These are phyloP conservation scores for Populus deltoides DNA, from an alignment of 345 rosid genomes.

Conservation along the genomic window DNA sequence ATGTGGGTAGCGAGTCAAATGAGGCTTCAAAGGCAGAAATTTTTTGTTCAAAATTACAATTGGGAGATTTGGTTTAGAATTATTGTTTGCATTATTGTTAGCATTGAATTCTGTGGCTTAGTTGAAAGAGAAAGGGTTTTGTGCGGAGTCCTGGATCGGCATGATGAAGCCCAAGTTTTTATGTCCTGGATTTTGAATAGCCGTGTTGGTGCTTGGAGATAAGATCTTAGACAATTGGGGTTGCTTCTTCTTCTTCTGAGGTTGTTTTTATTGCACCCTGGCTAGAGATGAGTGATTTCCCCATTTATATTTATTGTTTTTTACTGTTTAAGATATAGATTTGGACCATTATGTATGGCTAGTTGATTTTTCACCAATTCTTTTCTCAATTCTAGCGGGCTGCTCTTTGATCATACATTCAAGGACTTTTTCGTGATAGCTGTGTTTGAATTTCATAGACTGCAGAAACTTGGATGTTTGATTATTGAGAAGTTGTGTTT, in stretches of 20 bases:
- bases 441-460: background rate
- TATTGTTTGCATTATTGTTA: background rate
- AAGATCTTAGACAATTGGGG: background rate
- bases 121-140: background rate
- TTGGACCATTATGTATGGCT: background rate
- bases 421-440: background rate
- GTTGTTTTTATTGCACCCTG: background rate
- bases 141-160: background rate
- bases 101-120: background rate
- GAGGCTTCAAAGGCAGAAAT: background rate
- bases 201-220: background rate
- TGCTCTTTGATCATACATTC: background rate
- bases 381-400: background rate
- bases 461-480: background rate
- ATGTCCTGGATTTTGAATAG: background rate
- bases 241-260: background rate
- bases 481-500: background rate
- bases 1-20: background rate
- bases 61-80: background rate
- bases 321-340: background rate
- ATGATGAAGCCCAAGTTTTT: background rate
- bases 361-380: background rate
- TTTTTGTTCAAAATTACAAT: background rate
- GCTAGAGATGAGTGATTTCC: background rate
- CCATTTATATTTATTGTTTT: background rate